Evolutionary conservation across 129 eudicot genomes (phyloP).

Genomic region (Sambucus nigra): DNA sequence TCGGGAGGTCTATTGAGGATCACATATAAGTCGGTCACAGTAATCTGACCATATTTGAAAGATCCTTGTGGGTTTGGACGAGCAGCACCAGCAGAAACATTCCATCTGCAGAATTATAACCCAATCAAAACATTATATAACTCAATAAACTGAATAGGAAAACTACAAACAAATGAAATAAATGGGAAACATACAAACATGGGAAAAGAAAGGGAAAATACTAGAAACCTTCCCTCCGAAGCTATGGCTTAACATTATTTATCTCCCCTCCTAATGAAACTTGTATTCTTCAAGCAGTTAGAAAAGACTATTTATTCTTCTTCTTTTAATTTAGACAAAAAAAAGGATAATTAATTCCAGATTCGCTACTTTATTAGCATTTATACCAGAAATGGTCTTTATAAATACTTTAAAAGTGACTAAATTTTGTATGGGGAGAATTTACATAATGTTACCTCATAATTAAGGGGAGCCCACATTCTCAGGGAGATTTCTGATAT

Average conservation of each 20-base stretch:
- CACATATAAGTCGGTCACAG: constrained; percentile 81
- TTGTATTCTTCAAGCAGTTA: not conserved
- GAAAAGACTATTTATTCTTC: not conserved
- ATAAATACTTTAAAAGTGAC: not conserved
- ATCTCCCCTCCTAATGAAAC: constrained; percentile 4
- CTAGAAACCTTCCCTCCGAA: constrained; percentile 10
- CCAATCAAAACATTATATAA: not conserved
- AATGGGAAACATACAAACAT: not conserved
- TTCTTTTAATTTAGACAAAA: not conserved
- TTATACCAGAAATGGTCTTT: not conserved
- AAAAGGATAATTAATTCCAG: too few relatives aligned
- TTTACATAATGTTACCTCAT: not conserved
- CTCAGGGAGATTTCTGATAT: constrained; percentile 24
- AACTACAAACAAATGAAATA: not conserved
- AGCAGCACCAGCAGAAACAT: constrained; percentile 89
- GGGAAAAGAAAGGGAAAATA: not conserved
- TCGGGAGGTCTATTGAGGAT: constrained; percentile 74
- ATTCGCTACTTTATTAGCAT: too few relatives aligned
- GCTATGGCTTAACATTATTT: constrained; percentile 4
- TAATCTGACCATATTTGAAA: constrained; percentile 86
- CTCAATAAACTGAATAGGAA: not conserved
- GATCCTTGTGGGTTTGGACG: constrained; percentile 99
- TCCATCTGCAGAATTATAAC: constrained; percentile 41
- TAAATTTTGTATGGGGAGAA: not conserved
- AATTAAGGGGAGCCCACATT: constrained; percentile 3